phyloP scores from a whole-genome alignment of 805 yeast genomes.

The Scheffersomyces spartinae region DNA sequence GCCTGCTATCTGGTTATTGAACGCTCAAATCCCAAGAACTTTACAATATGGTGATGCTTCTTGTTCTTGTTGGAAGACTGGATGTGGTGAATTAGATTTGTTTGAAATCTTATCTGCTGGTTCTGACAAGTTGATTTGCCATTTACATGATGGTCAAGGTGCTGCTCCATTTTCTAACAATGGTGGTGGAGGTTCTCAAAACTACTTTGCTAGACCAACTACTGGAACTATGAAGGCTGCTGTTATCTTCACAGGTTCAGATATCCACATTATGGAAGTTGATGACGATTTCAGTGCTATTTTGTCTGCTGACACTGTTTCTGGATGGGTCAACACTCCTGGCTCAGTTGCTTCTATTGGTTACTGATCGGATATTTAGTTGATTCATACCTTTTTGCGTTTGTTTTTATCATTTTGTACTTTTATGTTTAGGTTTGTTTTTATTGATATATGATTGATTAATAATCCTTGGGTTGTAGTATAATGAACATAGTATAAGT shows the following conservation, averaged over 20 bases:
- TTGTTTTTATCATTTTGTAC: no score
- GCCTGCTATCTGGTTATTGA: constrained; percentile 97
- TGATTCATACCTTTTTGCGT: no score
- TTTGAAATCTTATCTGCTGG: constrained; percentile 82
- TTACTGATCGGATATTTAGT: no score
- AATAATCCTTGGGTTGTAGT: no score
- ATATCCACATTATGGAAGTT: constrained; percentile 51
- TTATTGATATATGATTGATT: no score
- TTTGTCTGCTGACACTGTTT: constrained; percentile 45
- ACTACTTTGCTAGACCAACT: constrained; percentile 83
- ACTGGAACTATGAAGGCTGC: constrained; percentile 76
- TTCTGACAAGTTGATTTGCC: constrained; percentile 61
- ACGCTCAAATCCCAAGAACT: constrained; percentile 95
- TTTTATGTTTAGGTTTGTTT: no score
- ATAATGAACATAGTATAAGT: no score
- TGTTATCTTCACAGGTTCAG: constrained; percentile 53
- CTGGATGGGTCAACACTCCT: constrained; percentile 40
- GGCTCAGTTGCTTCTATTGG: constrained; percentile 36
- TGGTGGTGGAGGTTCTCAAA: constrained; percentile 84
- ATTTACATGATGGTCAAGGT: constrained; percentile 81
- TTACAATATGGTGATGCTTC: constrained; percentile 75
- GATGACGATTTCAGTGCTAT: constrained; percentile 45
- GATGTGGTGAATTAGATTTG: constrained; percentile 96
- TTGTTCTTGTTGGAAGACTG: constrained; percentile 95
- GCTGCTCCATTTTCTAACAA: constrained; percentile 32